These are phyloP conservation scores for Tolypocladium sp. DNA, from an alignment of 2,329 filamentous ascomycete genomes.

Conservation along the genomic window DNA sequence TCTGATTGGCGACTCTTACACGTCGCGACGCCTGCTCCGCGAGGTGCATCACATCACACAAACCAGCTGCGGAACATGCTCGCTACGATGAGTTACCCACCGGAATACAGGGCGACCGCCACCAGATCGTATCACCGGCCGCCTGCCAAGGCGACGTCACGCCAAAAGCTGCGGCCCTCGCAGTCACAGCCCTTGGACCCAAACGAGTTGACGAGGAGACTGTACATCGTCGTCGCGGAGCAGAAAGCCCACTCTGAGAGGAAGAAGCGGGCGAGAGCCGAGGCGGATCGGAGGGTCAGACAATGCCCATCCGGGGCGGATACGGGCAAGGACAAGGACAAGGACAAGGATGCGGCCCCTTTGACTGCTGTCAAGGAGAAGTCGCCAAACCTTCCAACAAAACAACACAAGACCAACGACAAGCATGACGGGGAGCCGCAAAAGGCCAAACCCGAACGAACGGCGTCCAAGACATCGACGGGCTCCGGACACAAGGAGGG, in stretches of 20 bases:
- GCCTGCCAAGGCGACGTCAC: background rate
- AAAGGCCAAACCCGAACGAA: slow-evolving; percentile 4
- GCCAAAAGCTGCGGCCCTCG: slow-evolving; percentile 8
- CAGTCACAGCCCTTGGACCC: slow-evolving; percentile 36
- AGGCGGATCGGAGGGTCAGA: slow-evolving; percentile 10
- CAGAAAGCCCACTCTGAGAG: slow-evolving; percentile 33
- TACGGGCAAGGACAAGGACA: background rate
- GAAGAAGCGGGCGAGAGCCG: slow-evolving; percentile 18
- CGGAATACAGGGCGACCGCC: slow-evolving; percentile 1
- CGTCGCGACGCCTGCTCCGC: background rate
- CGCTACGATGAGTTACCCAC: slow-evolving; percentile 3
- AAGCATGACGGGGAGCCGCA: background rate
- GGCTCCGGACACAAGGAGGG: slow-evolving; percentile 10
- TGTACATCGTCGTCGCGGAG: slow-evolving; percentile 40
- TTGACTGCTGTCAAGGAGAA: slow-evolving; percentile 1
- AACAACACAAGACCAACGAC: background rate
- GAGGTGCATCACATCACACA: background rate
- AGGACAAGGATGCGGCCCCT: background rate
- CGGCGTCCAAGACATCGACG: slow-evolving; percentile 1
- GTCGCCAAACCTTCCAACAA: background rate
- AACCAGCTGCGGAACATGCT: slow-evolving; percentile 2
- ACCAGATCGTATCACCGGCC: background rate
- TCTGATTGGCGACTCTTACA: background rate
- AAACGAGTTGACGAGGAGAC: slow-evolving; percentile 43
- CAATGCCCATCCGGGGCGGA: background rate